Evolutionary conservation across 352 stramenopile species (phyloP).

Genomic region (Pythium pectinolyticum): DNA sequence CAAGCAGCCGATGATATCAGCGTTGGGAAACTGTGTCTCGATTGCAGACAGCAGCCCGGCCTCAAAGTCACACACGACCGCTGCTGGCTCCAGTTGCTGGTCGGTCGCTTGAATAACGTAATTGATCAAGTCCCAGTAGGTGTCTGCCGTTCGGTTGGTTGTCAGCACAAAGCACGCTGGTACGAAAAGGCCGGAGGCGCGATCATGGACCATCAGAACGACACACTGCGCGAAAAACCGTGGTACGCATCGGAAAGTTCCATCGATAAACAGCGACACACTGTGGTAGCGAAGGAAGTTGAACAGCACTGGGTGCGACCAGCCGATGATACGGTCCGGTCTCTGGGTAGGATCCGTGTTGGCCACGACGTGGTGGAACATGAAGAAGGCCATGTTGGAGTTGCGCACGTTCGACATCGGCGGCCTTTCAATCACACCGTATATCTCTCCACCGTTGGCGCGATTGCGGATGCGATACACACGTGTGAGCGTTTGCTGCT

Average conservation of each 20-base stretch:
- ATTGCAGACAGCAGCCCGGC: constrained; percentile 11
- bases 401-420: not conserved
- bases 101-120: not conserved
- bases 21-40: constrained; percentile 8
- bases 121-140: constrained; percentile 27
- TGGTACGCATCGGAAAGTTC: constrained; percentile 27
- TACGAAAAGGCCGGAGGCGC: constrained; percentile 10
- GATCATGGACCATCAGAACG: constrained; percentile 30
- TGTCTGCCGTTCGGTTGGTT: constrained; percentile 8
- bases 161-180: constrained; percentile 25
- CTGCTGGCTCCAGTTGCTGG: constrained; percentile 1
- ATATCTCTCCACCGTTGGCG: constrained; percentile 3
- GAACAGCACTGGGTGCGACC: constrained; percentile 20
- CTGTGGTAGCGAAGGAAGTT: constrained; percentile 26
- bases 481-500: constrained; percentile 5
- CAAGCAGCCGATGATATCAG: constrained; percentile 16
- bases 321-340: constrained; percentile 16
- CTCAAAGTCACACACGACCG: constrained; percentile 23
- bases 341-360: not conserved
- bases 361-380: not conserved
- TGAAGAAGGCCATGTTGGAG: not conserved
- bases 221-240: constrained; percentile 20
- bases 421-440: constrained; percentile 12
- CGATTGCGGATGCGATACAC: constrained; percentile 1
- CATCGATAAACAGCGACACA: constrained; percentile 28